Evolutionary conservation across 257 asterid species (phyloP).

Genomic region (Fraxinus anomala): DNA sequence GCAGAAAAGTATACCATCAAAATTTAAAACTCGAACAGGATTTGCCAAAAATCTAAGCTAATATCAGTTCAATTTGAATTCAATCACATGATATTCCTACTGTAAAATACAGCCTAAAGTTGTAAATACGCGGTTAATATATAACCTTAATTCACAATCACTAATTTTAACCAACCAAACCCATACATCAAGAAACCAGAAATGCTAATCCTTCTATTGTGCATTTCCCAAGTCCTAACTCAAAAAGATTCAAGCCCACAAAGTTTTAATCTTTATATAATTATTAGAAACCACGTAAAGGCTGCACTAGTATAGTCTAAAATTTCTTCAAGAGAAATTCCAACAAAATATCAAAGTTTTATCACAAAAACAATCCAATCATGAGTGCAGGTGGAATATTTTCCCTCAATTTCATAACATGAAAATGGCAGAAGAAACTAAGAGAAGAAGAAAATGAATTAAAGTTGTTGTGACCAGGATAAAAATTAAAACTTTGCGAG

Average conservation of each 20-base stretch:
- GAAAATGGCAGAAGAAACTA: neutral
- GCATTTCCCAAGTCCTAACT: constrained; percentile 4
- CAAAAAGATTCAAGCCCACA: constrained; percentile 10
- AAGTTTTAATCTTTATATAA: neutral
- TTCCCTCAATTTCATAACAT: neutral
- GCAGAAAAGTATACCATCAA: neutral
- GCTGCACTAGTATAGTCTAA: neutral
- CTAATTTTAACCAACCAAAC: constrained; percentile 8
- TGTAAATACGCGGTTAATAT: neutral
- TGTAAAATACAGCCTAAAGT: neutral
- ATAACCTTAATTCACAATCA: too few relatives aligned
- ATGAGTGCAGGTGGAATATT: neutral
- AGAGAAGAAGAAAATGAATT: neutral
- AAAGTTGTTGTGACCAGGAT: neutral
- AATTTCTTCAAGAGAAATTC: constrained; percentile 1
- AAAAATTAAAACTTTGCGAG: constrained; percentile 19
- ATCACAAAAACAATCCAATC: constrained; percentile 29
- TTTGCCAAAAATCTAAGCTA: neutral
- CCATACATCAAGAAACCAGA: neutral
- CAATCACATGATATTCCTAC: neutral
- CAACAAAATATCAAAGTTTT: constrained; percentile 13
- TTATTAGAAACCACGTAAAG: neutral
- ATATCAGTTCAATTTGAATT: neutral
- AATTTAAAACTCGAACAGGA: neutral
- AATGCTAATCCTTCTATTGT: neutral